Conservation (phyloP, 164 flowering plant species). For the Sextonia rubra region DNA sequence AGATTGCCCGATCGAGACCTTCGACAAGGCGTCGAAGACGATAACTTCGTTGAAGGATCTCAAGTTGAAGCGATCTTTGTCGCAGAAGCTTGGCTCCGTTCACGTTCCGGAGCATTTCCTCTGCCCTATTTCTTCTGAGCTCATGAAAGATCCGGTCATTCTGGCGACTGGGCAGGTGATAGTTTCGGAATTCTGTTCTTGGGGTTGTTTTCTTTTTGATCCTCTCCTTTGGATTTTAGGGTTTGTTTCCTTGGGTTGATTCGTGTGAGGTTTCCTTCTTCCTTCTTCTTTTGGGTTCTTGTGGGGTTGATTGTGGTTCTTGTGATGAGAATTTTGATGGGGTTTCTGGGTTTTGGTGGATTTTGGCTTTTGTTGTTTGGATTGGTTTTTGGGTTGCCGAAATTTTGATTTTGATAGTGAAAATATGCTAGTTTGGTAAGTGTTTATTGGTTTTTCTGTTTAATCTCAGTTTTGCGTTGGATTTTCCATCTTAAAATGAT, state of each 20-base stretch:
- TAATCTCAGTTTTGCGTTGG: no score
- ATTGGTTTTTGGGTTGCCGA: no score
- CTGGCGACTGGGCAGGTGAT: conserved; percentile 70
- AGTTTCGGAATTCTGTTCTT: background rate
- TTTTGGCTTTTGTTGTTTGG: no score
- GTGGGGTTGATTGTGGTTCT: no score
- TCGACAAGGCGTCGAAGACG: conserved; percentile 36
- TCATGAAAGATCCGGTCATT: conserved; percentile 77
- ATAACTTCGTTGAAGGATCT: conserved; percentile 40
- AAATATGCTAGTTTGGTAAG: no score
- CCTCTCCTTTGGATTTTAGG: background rate
- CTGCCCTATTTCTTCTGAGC: conserved; percentile 58
- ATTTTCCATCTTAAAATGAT: no score
- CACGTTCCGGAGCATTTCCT: conserved; percentile 44
- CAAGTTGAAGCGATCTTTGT: conserved; percentile 33
- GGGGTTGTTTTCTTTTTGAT: background rate
- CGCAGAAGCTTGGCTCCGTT: conserved; percentile 20
- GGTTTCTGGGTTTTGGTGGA: no score
- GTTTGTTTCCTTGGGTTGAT: background rate
- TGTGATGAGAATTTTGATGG: no score
- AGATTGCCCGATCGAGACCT: conserved; percentile 22
- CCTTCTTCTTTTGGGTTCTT: background rate
- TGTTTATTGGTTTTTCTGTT: no score
- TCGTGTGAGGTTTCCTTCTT: background rate
- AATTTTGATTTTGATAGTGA: no score